Percentiles rank a stretch among this genome's conserved stretches.
Conservation (phyloP, 306 rosid species). For the Quercus variabilis region DNA sequence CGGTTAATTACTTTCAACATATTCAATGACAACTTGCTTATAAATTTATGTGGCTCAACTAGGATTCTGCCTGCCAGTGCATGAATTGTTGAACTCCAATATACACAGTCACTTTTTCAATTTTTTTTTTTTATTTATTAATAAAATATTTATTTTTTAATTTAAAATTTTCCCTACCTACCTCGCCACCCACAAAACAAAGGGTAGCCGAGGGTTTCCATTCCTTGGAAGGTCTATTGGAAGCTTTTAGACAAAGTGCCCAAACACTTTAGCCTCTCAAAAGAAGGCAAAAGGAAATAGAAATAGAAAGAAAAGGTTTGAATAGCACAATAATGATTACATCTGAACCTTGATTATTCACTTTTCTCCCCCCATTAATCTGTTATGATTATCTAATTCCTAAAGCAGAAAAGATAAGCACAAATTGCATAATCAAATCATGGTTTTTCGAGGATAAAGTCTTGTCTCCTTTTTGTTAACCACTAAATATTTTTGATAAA, state of each 20-base stretch:
- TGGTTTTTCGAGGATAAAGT: neutral
- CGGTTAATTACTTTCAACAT: too few relatives aligned
- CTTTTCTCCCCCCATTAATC: slow-evolving; percentile 14
- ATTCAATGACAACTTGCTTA: too few relatives aligned
- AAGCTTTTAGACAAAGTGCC: slow-evolving; percentile 18
- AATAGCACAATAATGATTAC: slow-evolving; percentile 33
- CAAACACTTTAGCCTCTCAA: slow-evolving; percentile 4
- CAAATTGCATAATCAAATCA: neutral
- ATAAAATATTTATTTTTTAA: neutral
- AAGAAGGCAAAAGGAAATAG: slow-evolving; percentile 20
- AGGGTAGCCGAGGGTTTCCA: slow-evolving; percentile 35
- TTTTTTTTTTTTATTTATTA: neutral
- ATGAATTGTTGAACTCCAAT: too few relatives aligned
- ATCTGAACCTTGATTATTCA: slow-evolving; percentile 11
- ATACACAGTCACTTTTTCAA: too few relatives aligned
- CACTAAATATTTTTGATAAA: too few relatives aligned
- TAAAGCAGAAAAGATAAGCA: neutral
- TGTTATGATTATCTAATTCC: neutral
- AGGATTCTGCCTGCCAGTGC: too few relatives aligned
- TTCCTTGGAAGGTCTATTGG: slow-evolving; percentile 1
- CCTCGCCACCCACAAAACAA: slow-evolving; percentile 36
- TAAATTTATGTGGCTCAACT: too few relatives aligned
- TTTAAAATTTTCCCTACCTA: slow-evolving; percentile 8
- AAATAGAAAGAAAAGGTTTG: slow-evolving; percentile 14
- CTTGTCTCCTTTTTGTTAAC: too few relatives aligned